These are phyloP conservation scores for Suillus alpinus DNA, from an alignment of 768 basidiomycete species.

Conservation along the genomic window DNA sequence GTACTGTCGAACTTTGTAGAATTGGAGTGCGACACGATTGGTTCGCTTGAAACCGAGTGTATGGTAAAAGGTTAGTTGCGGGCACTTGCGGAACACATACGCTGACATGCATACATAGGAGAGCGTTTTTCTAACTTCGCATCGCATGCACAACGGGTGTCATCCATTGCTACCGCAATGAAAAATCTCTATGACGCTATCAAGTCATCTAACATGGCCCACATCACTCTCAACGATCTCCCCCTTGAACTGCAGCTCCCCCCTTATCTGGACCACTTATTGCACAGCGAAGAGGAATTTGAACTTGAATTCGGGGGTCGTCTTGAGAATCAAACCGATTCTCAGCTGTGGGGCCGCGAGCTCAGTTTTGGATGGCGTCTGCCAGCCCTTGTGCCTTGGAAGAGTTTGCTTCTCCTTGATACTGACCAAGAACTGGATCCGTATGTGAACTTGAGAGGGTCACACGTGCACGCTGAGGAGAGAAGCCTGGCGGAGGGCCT, in stretches of 20 bases:
- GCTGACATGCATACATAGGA: conserved; percentile 37
- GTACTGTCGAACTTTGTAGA: conserved; percentile 85
- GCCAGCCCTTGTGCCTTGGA: conserved; percentile 84
- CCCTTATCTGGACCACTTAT: conserved; percentile 68
- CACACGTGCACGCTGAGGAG: conserved; percentile 63
- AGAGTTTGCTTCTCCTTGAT: conserved; percentile 79
- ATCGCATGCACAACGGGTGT: conserved; percentile 56
- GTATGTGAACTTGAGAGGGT: conserved; percentile 55
- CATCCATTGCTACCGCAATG: conserved; percentile 78
- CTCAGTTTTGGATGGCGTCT: conserved; percentile 71
- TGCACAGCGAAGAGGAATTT: conserved; percentile 62
- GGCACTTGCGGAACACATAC: not conserved
- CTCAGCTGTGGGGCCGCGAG: conserved; percentile 62
- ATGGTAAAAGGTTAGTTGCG: conserved; percentile 62
- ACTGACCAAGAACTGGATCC: conserved; percentile 55
- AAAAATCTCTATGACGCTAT: conserved; percentile 77
- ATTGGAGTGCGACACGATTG: conserved; percentile 69
- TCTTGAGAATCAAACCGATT: conserved; percentile 50
- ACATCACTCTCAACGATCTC: conserved; percentile 73
- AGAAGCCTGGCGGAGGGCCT: conserved; percentile 66
- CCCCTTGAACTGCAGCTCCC: conserved; percentile 87
- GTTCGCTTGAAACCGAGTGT: conserved; percentile 67
- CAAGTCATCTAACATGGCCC: conserved; percentile 72
- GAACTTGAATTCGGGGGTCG: conserved; percentile 50
- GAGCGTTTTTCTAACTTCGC: conserved; percentile 57